Base-by-base conservation (phyloP, 139 green algal species). In the Haematococcus lacustris region DNA sequence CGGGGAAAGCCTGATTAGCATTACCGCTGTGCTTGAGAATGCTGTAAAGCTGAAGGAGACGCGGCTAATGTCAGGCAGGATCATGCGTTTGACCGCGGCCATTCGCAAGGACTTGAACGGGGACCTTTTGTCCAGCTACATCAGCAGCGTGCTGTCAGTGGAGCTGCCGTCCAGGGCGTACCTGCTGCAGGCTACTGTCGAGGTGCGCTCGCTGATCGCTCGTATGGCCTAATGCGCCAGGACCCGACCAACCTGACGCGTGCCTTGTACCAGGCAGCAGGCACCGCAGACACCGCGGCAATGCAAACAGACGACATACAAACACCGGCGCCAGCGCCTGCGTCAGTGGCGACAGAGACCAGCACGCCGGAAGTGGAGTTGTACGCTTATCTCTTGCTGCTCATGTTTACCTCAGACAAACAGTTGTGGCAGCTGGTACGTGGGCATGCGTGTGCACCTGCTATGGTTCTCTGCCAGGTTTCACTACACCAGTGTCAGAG, bases 21-120 rank as follows among this genome's bases (percentile, higher is more conserved):
- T 86, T 0, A 33, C 84, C 1, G 57, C 71, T 0, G 75, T 96
- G 3, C 77, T 96, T 9, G 86, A 93, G 71, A 85, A 88, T 50
- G 85, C 85, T 7, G 91, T 96, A 26, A 88, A 85, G n/a, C 25
- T 78, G 1, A 96, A 96, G 76, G 92, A 96, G 47, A 93, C 91
- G 1, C 80, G 88, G 43, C 47, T 91, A 37, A 67, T 93, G 40
- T 83, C 86, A 51, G 87, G 87, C 3, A 59, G 89, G 33, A 66
- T 96, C n/a, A 70, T 96, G 34, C 78, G 92, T 4, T 82, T 93
- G 70, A 94, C 86, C 7, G 83, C 88, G 1, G 64, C 71, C n/a
- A 51, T 93, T 17, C 80, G 90, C 21, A 81, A 80, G 33, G 78
- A 88, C 39, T 71, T 97, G 2, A 86, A 50, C 0, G 30, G 76